Evolutionary conservation across 2,329 filamentous ascomycete species (phyloP), one percentile per base, ranked within the genome.

Genomic region (Trichoderma aggressivum): DNA sequence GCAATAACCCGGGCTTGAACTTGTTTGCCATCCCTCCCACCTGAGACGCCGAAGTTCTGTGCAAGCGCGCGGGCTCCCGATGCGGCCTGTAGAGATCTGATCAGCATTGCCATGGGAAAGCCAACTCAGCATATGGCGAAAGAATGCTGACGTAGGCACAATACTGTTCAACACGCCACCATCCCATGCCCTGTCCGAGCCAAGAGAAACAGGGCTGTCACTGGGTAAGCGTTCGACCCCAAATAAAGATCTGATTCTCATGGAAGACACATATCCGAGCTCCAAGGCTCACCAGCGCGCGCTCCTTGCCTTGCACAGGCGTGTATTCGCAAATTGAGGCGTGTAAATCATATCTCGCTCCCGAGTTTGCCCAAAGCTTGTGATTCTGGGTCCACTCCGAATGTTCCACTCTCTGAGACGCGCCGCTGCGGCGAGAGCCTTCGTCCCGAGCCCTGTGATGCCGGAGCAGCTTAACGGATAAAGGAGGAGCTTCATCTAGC

Each of bases 401-500:
- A 58, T 53, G 63, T 10, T 43, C 50, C 63, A 28, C 21, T 43
- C 10, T 26, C 10, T 56, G 28, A 32, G 50, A 66, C 47, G 16
- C 43, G 28, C 28, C 18, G 18, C 39, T 28, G 43, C 43, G 61
- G 39, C 61, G 36, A 18, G 26, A 47, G 62, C 43, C 62, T 65
- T 65, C 62, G 62, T 65, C 30, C 62, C 62, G 62, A 66, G 63
- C 63, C 63, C 24, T 32, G 16, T 66, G 63, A 28, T 58, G 50
- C 47, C 63, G 32, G 50, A 56, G 50, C 18, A 58, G 47, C 47
- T 55, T 43, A n/a, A 56, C 63, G 63, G 63, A 66, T 66, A 65
- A 65, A 65, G 62, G 62, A 65, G 47, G 62, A 65, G 47, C 62
- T 36, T 65, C 24, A 26, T 7, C 28, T 36, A 36, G 21, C n/a